Conservation (phyloP, 768 basidiomycete genomes). For the Trametes maxima region DNA sequence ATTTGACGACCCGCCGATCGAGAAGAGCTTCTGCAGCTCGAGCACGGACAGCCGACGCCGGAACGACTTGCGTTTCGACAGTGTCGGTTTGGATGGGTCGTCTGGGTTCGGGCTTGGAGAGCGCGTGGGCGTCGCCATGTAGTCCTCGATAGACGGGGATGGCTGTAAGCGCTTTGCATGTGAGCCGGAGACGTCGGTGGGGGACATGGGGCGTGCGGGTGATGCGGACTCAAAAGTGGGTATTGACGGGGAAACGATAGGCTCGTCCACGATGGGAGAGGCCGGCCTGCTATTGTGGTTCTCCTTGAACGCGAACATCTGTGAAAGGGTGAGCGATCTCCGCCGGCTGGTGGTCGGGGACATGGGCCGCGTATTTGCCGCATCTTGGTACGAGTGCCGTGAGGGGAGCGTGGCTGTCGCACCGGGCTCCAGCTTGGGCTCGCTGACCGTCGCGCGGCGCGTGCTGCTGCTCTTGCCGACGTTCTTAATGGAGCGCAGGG, state of each 20-base stretch:
- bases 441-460: conserved; percentile 17
- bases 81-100: conserved; percentile 21
- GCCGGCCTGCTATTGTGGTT: conserved; percentile 18
- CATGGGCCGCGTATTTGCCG: conserved; percentile 15
- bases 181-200: conserved; percentile 28
- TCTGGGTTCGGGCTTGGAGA: neutral
- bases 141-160: conserved; percentile 27
- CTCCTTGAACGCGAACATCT: conserved; percentile 31
- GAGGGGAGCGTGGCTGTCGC: conserved; percentile 8
- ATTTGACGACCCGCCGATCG: conserved; percentile 16
- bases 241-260: conserved; percentile 13
- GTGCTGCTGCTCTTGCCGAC: conserved; percentile 27
- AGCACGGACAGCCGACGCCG: conserved; percentile 37
- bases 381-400: conserved; percentile 16
- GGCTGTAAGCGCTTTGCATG: conserved; percentile 14
- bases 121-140: conserved; percentile 13
- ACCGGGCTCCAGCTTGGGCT: conserved; percentile 1
- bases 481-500: conserved; percentile 40
- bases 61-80: conserved; percentile 32
- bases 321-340: conserved; percentile 32
- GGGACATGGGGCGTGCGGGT: conserved; percentile 24
- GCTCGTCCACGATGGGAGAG: conserved; percentile 12
- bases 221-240: conserved; percentile 16
- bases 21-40: conserved; percentile 38
- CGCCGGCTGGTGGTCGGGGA: conserved; percentile 28